Evolutionary conservation across 352 stramenopile species (phyloP).

Genomic region (Phytophthora cactorum): DNA sequence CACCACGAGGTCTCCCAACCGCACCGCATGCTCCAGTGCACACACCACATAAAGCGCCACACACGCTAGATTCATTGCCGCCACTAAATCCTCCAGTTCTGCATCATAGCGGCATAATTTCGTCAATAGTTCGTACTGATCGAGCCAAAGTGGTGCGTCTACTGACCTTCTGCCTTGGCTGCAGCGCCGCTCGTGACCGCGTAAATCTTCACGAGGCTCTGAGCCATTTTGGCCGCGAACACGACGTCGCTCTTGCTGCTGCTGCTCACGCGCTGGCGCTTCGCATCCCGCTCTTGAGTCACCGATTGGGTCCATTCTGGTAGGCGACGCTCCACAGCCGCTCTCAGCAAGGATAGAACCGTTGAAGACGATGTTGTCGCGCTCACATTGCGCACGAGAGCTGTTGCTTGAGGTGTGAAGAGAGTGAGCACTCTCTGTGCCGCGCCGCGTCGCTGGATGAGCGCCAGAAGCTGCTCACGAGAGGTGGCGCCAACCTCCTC

Average conservation of each 20-base stretch:
- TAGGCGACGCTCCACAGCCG: conserved; percentile 30
- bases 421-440: conserved; percentile 20
- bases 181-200: conserved; percentile 15
- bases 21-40: conserved; percentile 47
- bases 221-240: conserved; percentile 61
- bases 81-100: conserved; percentile 36
- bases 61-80: conserved; percentile 59
- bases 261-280: conserved; percentile 32
- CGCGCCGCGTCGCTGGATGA: conserved; percentile 24
- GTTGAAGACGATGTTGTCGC: not conserved
- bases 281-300: conserved; percentile 13
- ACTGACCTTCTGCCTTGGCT: conserved; percentile 31
- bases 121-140: not conserved
- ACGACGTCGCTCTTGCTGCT: conserved; percentile 42
- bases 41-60: conserved; percentile 61
- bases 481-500: conserved; percentile 13
- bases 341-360: conserved; percentile 25
- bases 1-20: conserved; percentile 64
- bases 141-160: not conserved
- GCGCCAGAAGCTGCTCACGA: conserved; percentile 37
- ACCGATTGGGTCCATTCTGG: conserved; percentile 20
- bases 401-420: conserved; percentile 29
- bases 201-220: conserved; percentile 71
- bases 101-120: not conserved
- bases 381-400: conserved; percentile 9